These are phyloP conservation scores for Populus simonii DNA, from an alignment of 345 rosid species.

Conservation along the genomic window DNA sequence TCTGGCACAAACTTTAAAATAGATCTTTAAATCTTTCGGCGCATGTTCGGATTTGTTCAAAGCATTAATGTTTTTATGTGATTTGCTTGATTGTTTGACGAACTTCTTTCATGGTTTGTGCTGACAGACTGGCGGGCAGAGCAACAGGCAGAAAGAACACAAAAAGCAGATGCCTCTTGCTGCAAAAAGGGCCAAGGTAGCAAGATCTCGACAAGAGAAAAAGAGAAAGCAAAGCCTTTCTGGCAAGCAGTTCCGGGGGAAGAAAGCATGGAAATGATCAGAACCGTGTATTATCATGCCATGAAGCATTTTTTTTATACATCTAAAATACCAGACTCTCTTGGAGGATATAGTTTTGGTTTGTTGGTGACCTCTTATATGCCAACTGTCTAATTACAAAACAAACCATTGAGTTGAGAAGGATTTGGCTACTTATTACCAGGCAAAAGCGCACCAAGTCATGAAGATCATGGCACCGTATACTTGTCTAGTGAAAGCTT, in stretches of 20 bases:
- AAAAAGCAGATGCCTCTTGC: constrained; percentile 81
- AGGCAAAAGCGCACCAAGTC: too few relatives aligned
- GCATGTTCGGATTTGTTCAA: background rate
- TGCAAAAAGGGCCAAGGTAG: constrained; percentile 63
- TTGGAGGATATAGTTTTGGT: too few relatives aligned
- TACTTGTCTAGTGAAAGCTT: background rate
- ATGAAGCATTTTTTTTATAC: background rate
- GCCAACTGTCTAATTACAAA: too few relatives aligned
- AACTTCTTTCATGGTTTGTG: background rate
- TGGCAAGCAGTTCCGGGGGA: constrained; percentile 81
- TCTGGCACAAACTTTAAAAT: too few relatives aligned
- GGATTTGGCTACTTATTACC: too few relatives aligned
- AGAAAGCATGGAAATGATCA: constrained; percentile 78
- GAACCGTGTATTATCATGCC: background rate
- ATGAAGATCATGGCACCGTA: background rate
- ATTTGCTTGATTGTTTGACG: background rate
- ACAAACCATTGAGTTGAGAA: too few relatives aligned
- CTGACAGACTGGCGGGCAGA: constrained; percentile 69
- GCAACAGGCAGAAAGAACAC: constrained; percentile 87
- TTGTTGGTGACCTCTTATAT: too few relatives aligned
- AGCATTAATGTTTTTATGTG: background rate
- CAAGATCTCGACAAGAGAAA: constrained; percentile 49
- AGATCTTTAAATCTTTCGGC: background rate
- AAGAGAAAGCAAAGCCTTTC: constrained; percentile 38
- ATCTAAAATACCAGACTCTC: background rate